Evolutionary conservation across 75 land plant species (phyloP).

Genomic region (Selaginella moellendorffii): DNA sequence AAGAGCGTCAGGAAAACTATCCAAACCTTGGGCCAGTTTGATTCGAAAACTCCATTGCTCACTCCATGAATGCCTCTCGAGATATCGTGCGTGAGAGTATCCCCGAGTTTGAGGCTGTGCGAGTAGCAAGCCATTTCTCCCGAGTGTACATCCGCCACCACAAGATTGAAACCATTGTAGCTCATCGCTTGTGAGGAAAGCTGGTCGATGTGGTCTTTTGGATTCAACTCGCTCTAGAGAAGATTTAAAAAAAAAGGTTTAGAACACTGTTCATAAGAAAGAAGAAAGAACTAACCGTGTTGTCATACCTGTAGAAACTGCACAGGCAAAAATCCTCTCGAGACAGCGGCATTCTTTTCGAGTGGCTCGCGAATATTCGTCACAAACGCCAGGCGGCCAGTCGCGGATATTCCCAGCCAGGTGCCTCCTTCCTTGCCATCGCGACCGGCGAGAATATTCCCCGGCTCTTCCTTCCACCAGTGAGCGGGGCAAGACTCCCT

Average conservation of each 20-base stretch:
- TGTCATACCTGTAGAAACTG: constrained; percentile 41
- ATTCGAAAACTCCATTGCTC: constrained; percentile 61
- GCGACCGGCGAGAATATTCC: constrained; percentile 49
- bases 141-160: constrained; percentile 51
- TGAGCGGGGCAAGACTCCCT: constrained; percentile 47
- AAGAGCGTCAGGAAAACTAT: no score
- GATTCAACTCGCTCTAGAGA: constrained; percentile 47
- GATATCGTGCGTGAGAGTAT: constrained; percentile 4
- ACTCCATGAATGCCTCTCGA: constrained; percentile 75
- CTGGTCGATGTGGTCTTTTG: constrained; percentile 52
- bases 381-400: constrained; percentile 61
- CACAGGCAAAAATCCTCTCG: constrained; percentile 59
- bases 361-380: constrained; percentile 55
- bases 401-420: constrained; percentile 52
- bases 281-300: no score
- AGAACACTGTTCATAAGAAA: no score
- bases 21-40: constrained; percentile 84
- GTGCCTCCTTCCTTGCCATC: constrained; percentile 75
- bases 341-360: constrained; percentile 11
- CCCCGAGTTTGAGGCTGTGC: constrained; percentile 41
- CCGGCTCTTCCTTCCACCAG: constrained; percentile 47
- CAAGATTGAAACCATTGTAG: constrained; percentile 79
- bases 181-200: constrained; percentile 30
- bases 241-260: no score
- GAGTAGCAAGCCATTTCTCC: constrained; percentile 59